Evolutionary conservation across 2,329 filamentous ascomycete species (phyloP).

Genomic region (Thermoascus crustaceus): DNA sequence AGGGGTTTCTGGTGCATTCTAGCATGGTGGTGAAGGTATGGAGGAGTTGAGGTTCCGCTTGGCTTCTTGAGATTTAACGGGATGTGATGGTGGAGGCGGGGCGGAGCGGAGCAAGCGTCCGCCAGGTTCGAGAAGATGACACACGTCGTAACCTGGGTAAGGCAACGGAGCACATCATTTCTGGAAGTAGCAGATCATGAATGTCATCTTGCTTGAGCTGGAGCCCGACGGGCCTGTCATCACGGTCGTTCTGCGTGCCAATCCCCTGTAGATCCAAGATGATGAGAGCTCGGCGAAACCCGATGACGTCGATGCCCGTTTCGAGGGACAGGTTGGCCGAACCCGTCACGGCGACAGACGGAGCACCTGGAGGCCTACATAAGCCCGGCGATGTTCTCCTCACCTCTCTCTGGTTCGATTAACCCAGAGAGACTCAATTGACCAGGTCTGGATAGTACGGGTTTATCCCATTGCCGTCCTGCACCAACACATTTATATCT

Average conservation of each 20-base stretch:
- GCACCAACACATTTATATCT: background rate
- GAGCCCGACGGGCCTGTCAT: too few species aligned
- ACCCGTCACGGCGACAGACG: conserved; percentile 4
- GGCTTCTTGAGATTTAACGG: too few species aligned
- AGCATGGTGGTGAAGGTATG: background rate
- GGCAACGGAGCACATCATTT: too few species aligned
- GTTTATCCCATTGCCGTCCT: too few species aligned
- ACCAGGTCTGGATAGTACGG: background rate
- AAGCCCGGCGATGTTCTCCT: background rate
- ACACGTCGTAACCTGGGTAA: conserved; percentile 5
- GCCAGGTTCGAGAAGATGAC: too few species aligned
- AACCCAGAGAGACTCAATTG: background rate
- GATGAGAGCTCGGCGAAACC: conserved; percentile 5
- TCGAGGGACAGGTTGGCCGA: background rate
- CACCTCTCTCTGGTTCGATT: background rate
- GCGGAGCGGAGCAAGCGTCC: background rate
- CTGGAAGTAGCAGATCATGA: too few species aligned
- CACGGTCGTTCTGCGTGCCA: background rate
- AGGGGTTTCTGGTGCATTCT: background rate
- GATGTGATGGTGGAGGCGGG: background rate
- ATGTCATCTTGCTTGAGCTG: background rate
- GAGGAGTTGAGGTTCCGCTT: background rate
- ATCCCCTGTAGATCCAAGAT: conserved; percentile 6
- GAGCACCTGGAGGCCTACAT: background rate
- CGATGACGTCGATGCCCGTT: conserved; percentile 11